phyloP scores from a whole-genome alignment of 495 filamentous ascomycete genomes.

The Talaromyces stipitatus region DNA sequence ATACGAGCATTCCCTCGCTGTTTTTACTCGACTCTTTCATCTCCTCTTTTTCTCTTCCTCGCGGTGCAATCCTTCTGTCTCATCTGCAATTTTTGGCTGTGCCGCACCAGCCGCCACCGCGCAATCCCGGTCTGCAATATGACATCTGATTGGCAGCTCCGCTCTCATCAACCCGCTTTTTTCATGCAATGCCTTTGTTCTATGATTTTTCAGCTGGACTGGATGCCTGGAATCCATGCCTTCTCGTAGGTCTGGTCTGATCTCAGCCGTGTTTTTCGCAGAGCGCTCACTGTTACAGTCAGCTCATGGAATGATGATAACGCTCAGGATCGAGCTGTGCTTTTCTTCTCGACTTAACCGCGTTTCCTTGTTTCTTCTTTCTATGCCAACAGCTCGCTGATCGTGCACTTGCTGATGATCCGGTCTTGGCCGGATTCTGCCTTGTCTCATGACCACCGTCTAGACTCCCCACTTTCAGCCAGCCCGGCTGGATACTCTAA shows the following conservation, averaged over 20 bases:
- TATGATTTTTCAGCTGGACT: too few species aligned
- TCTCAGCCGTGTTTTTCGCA: neutral
- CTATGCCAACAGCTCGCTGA: neutral
- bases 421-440: neutral
- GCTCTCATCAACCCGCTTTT: neutral
- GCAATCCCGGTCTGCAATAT: neutral
- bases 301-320: too few species aligned
- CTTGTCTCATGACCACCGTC: neutral
- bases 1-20: slow-evolving; percentile 1
- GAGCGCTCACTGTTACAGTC: neutral
- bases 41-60: neutral
- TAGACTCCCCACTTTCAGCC: neutral
- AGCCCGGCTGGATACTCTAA: neutral
- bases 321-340: too few species aligned
- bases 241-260: neutral
- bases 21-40: slow-evolving; percentile 1
- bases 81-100: neutral
- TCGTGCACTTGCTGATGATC: neutral
- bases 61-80: neutral
- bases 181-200: neutral
- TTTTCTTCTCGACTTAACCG: neutral
- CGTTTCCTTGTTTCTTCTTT: neutral
- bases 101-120: neutral
- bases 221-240: neutral
- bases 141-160: neutral